These are phyloP conservation scores for Trypethelium eluteriae DNA, from an alignment of 495 filamentous ascomycete genomes.

Conservation along the genomic window DNA sequence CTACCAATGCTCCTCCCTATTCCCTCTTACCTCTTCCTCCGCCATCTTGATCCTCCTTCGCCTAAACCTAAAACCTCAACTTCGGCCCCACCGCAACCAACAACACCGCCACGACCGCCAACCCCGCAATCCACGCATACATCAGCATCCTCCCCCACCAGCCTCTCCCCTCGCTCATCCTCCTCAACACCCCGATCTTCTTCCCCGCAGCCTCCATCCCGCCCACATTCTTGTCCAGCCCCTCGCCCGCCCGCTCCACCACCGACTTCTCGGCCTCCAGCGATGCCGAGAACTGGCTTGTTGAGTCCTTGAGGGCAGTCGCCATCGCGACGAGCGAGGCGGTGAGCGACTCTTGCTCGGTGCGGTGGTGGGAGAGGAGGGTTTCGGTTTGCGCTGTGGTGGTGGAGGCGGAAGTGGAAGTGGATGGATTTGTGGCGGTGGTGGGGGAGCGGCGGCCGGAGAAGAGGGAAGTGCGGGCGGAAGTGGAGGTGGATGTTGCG, in stretches of 20 bases:
- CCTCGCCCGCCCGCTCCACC: slow-evolving; percentile 59
- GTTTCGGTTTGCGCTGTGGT: slow-evolving; percentile 49
- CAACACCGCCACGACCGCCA: slow-evolving; percentile 66
- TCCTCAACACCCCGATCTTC: slow-evolving; percentile 63
- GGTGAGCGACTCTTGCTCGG: slow-evolving; percentile 80
- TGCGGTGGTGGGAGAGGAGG: slow-evolving; percentile 62
- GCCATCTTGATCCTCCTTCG: neutral
- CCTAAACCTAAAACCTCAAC: slow-evolving; percentile 60
- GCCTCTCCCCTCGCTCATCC: slow-evolving; percentile 76
- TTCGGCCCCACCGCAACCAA: slow-evolving; percentile 79
- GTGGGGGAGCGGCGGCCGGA: neutral
- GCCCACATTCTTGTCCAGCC: slow-evolving; percentile 64
- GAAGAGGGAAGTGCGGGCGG: neutral
- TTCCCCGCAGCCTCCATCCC: slow-evolving; percentile 67
- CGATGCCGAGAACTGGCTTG: slow-evolving; percentile 58
- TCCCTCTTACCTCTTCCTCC: neutral
- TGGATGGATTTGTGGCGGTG: slow-evolving; percentile 3
- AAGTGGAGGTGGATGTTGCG: slow-evolving; percentile 20
- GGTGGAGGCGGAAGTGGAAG: slow-evolving; percentile 27
- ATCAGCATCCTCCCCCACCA: slow-evolving; percentile 82
- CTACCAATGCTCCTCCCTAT: neutral
- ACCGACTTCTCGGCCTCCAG: slow-evolving; percentile 65
- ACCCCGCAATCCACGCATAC: slow-evolving; percentile 71
- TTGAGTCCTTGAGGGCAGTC: slow-evolving; percentile 64
- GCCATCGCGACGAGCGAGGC: slow-evolving; percentile 71